Evolutionary conservation across 352 stramenopile species (phyloP).

Genomic region (Achlya hypogyna): DNA sequence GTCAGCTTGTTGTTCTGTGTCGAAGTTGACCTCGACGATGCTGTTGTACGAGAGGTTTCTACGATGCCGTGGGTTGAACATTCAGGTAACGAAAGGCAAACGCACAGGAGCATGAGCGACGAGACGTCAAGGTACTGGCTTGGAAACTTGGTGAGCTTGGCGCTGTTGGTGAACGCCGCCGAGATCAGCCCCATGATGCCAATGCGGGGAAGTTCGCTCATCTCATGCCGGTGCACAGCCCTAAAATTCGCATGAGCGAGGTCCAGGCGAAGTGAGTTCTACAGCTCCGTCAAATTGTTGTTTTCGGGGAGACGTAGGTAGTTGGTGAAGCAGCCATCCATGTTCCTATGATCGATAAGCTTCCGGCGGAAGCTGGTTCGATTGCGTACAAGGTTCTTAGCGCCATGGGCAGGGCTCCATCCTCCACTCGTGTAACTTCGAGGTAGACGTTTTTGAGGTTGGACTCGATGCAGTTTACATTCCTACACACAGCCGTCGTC

Average conservation of each 20-base stretch:
- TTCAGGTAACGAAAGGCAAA: not conserved
- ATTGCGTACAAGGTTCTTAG: not conserved
- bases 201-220: not conserved
- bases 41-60: constrained; percentile 1
- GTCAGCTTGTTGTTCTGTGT: not conserved
- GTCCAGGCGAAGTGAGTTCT: not conserved
- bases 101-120: not conserved
- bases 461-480: not conserved
- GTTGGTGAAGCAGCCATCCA: not conserved
- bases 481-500: not conserved
- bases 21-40: not conserved
- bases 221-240: not conserved
- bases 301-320: not conserved
- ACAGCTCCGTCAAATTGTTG: not conserved
- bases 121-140: not conserved
- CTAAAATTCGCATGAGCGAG: not conserved
- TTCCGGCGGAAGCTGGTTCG: no score
- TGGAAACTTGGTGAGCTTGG: not conserved
- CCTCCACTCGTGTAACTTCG: not conserved
- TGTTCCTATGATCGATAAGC: not conserved
- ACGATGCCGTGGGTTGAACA: not conserved
- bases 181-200: not conserved
- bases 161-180: not conserved
- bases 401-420: not conserved
- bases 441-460: not conserved